A percentile compares a stretch with the other conserved stretches of the same genome.
Conservation (phyloP, 2,329 filamentous ascomycete species). For the Neonectria ditissima region DNA sequence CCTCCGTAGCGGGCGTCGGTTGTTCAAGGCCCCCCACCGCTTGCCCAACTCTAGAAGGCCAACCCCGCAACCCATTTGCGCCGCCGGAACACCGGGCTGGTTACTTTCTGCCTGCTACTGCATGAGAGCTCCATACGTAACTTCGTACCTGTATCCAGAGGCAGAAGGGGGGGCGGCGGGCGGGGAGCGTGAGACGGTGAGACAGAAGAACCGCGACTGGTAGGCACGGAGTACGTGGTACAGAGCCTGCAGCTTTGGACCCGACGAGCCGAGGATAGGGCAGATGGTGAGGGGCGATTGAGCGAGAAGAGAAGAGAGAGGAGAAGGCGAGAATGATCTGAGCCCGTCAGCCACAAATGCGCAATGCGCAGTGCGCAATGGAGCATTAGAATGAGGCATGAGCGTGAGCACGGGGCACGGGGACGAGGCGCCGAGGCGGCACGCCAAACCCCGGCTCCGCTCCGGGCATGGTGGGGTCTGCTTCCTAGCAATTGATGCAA, state of each 20-base stretch:
- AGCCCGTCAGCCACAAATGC: slow-evolving; percentile 2
- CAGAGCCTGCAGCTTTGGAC: slow-evolving; percentile 5
- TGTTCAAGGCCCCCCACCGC: slow-evolving; percentile 23
- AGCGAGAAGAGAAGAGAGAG: slow-evolving; percentile 12
- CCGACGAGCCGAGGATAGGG: slow-evolving; percentile 19
- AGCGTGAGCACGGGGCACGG: not conserved
- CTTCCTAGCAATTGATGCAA: slow-evolving; percentile 22
- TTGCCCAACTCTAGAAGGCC: slow-evolving; percentile 25
- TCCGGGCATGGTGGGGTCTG: slow-evolving; percentile 22
- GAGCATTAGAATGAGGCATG: slow-evolving; percentile 2
- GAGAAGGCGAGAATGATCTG: slow-evolving; percentile 16
- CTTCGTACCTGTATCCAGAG: not conserved
- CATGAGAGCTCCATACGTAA: not conserved
- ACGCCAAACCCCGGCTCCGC: slow-evolving; percentile 20
- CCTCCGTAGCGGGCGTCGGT: slow-evolving; percentile 15
- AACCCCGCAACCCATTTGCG: slow-evolving; percentile 38
- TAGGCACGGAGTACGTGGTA: not conserved
- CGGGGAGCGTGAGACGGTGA: not conserved
- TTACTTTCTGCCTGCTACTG: slow-evolving; percentile 14
- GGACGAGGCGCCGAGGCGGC: not conserved
- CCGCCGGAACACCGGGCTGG: slow-evolving; percentile 15
- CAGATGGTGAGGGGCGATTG: not conserved
- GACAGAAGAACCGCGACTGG: not conserved
- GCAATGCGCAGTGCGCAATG: not conserved
- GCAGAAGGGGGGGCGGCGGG: too few relatives aligned